Percentiles rank a stretch among this genome's conserved stretches.
Evolutionary conservation across 805 yeast species (phyloP).

Genomic region (Wickerhamiella spandovensis): DNA sequence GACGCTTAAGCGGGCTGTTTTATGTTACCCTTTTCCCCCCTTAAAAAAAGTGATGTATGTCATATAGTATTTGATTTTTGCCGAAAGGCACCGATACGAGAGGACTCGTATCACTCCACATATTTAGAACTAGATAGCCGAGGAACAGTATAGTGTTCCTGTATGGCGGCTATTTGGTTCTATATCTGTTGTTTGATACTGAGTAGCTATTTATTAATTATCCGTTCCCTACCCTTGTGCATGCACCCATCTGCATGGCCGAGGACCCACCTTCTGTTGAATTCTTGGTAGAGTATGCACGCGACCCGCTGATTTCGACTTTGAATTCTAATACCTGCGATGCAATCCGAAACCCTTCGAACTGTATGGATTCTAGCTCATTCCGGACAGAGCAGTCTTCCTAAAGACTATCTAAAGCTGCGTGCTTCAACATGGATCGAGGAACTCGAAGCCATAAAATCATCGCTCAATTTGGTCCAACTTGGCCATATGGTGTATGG

Average conservation of each 20-base stretch:
- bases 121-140: neutral
- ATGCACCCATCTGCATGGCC: neutral
- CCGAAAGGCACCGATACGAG: conserved; percentile 3
- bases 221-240: neutral
- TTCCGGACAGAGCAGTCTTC: neutral
- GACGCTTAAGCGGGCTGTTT: conserved; percentile 26
- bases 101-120: conserved; percentile 3
- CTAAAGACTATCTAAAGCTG: neutral
- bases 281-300: too few relatives aligned
- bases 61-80: conserved; percentile 1
- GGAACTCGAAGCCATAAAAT: neutral
- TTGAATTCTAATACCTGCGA: too few relatives aligned
- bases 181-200: neutral
- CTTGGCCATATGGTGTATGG: neutral
- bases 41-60: neutral
- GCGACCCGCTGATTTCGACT: too few relatives aligned
- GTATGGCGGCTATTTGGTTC: neutral
- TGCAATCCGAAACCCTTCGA: neutral
- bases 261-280: too few relatives aligned
- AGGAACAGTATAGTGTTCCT: neutral
- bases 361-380: neutral
- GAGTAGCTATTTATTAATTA: neutral
- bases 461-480: neutral
- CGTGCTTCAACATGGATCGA: neutral
- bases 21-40: neutral